Evolutionary conservation across 139 green algal genomes (phyloP), one percentile per base, ranked within the genome.

Genomic region (Chlamydomonas asymmetrica): DNA sequence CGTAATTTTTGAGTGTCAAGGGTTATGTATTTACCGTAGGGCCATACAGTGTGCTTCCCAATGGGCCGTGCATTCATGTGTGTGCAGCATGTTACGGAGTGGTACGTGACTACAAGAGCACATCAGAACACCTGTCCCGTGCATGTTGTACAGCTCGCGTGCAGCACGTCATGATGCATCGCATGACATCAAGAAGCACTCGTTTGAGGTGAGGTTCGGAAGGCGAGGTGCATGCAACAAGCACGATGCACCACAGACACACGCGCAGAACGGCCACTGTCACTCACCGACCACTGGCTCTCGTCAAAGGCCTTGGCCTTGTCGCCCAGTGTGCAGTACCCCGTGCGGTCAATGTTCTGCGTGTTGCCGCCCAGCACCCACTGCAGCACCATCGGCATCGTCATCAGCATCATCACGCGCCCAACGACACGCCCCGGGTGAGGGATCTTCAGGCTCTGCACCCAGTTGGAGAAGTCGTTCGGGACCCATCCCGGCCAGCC

Each of bases 291-390:
- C 59, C 87, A 91, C 29, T 84, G 82, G 34, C 37, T 40, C 71
- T 93, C 79, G 27, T 66, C 52, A 68, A 96, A 97, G 56, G 79
- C 77, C 41, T 91, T 85, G 20, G 88, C 87, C 80, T 89, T 73
- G 80, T 94, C 90, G 5, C 71, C 76, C 35, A 93, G 35, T 4
- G 61, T 40, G 73, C 74, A 87, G 45, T 71, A 72, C 27, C 52
- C 7, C 2, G 39, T 16, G n/a, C 82, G 57, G 43, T 41, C 61
- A 35, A 97, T 75, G 22, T 80, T 65, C 13, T 63, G 38, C 4
- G 78, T 81, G 83, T 96, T 96, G 22, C 93, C 93, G 39, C 93
- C 93, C 73, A 97, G 83, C 31, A 97, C 88, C 87, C 90, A 96
- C 34, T 73, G 81, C 78, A 97, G 82, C 78, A 97, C 86, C 5